Conservation (phyloP, 1,139 yeast genomes). For the Saccharomyces hybrid region DNA sequence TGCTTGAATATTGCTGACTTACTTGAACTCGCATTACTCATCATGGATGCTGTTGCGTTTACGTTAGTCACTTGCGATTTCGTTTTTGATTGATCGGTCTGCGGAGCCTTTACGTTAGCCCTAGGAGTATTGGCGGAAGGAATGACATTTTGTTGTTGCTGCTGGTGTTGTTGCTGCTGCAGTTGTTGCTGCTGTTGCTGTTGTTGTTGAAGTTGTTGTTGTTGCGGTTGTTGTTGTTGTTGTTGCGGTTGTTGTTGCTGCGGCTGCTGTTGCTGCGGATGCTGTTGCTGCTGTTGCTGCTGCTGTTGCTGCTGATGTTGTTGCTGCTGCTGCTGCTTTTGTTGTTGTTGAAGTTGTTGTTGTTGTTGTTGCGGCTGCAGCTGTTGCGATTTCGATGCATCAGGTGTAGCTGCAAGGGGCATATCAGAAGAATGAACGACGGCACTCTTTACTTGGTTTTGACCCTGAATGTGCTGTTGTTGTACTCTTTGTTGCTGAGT, state of each 20-base stretch:
- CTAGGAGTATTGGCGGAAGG: constrained; percentile 7
- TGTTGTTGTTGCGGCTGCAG: constrained; percentile 6
- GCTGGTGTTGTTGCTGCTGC: constrained; percentile 6
- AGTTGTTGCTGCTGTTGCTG: constrained; percentile 19
- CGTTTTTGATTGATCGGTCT: constrained; percentile 10
- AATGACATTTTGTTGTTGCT: constrained; percentile 10
- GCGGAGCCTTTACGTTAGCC: constrained; percentile 14
- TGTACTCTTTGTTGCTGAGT: constrained; percentile 25
- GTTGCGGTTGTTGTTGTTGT: constrained; percentile 12
- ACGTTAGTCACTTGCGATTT: constrained; percentile 35
- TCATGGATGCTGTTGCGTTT: constrained; percentile 36
- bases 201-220: constrained; percentile 8
- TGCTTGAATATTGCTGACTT: constrained; percentile 50
- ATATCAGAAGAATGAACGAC: constrained; percentile 5
- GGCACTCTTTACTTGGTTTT: constrained; percentile 3
- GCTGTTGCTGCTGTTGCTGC: constrained; percentile 19
- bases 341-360: constrained; percentile 8
- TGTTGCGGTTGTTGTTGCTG: constrained; percentile 6
- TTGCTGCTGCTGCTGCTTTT: constrained; percentile 11
- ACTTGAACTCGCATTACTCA: constrained; percentile 23
- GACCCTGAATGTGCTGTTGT: constrained; percentile 13
- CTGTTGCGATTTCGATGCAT: constrained; percentile 7
- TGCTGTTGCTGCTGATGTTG: constrained; percentile 14
- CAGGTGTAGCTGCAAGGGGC: constrained; percentile 8
- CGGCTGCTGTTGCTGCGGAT: constrained; percentile 3